phyloP scores from a whole-genome alignment of 2,329 filamentous ascomycete species.

The Pseudovirgaria hyperparasitica region DNA sequence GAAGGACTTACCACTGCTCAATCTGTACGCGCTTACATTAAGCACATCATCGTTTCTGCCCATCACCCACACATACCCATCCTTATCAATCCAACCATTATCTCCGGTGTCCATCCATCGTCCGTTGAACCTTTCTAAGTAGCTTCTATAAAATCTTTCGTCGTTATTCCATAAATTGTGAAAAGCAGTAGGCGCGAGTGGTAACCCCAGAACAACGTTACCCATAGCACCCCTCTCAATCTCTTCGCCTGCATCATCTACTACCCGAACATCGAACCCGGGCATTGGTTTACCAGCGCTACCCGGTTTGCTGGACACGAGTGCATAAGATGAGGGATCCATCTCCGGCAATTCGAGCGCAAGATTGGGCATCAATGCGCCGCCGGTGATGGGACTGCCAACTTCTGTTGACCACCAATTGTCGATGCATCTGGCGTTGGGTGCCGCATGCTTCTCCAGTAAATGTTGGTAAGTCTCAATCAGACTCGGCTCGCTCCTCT shows the following conservation, averaged over 20 bases:
- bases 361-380: conserved; percentile 50
- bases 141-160: conserved; percentile 73
- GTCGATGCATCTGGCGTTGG: conserved; percentile 50
- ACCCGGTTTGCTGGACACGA: too few species aligned
- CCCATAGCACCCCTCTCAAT: conserved; percentile 66
- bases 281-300: conserved; percentile 86
- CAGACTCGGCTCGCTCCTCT: conserved; percentile 79
- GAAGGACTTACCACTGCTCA: conserved; percentile 59
- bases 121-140: conserved; percentile 68
- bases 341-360: conserved; percentile 47
- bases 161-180: conserved; percentile 78
- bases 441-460: conserved; percentile 51
- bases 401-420: conserved; percentile 67
- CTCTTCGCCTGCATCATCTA: conserved; percentile 67
- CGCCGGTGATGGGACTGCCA: conserved; percentile 54
- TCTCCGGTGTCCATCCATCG: conserved; percentile 88
- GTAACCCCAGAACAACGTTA: conserved; percentile 76
- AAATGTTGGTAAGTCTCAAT: conserved; percentile 69
- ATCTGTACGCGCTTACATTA: conserved; percentile 86
- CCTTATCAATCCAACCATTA: conserved; percentile 69
- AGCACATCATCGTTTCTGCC: conserved; percentile 70
- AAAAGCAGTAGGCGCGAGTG: conserved; percentile 75
- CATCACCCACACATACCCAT: conserved; percentile 55
- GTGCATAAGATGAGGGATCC: too few species aligned
- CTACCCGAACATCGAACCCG: conserved; percentile 75